Base-by-base conservation (phyloP, 495 filamentous ascomycete species). In the Chaetomium tenue region DNA sequence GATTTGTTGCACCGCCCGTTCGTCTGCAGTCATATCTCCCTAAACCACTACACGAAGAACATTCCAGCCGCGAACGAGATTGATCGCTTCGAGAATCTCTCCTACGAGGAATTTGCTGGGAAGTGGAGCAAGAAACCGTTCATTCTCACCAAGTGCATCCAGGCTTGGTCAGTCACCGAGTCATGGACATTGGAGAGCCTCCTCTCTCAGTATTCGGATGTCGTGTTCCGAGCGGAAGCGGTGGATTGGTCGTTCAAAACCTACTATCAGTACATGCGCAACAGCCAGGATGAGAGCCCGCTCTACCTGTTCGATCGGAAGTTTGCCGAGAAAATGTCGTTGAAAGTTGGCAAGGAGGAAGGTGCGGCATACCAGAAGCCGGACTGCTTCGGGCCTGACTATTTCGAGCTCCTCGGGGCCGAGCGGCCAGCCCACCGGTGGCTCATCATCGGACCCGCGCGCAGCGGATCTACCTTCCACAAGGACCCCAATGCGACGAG, bases 401-500 rank as follows among this genome's bases (percentile, higher is more conserved):
- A 96, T 33, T 98, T 98, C 68, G 86, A 87, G 22, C 82, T 95
- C 3, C 81, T 98, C 0, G 92, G 89, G 1, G 74, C 85, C 2
- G 84, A 93, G 66, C 83, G 94, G 47, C 94, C 94, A 3, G 92
- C 97, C 72, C 86, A 89, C 67, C 87, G 91, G 60, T 98, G 94
- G 94, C 82, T 98, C 62, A 97, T 98, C 66, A 82, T 98, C 50
- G 94, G 94, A 1, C 94, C 93, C 3, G 85, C 87, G 65, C 83
- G 92, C 39, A 96, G 92, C 70, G 94, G 94, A 20, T 96, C 92
- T 69, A 96, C 93, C 9, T 97, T 97, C 69, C 94, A 98, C 80
- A 97, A 97, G 74, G 85, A 88, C 60, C 85, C 85, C 48, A 86
- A 84, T 65, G 83, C 77, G 1, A 83, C 82, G 25, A 93, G 89